Base-by-base conservation (phyloP, 2,329 filamentous ascomycete species). In the Pestalotiopsis sp. region DNA sequence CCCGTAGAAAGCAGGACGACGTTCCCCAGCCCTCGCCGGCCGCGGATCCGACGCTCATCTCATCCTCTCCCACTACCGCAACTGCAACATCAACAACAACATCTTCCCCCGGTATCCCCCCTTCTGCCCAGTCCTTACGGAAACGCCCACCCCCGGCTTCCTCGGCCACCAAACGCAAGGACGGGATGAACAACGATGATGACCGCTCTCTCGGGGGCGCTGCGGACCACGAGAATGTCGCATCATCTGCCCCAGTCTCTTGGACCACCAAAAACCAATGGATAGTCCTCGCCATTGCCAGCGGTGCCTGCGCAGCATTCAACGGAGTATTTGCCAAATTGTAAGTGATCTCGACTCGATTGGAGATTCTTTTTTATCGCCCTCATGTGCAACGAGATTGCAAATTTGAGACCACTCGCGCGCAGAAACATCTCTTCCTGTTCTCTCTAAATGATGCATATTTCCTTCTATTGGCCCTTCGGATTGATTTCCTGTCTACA, bases 301-400 rank as follows among this genome's bases (percentile, higher is more conserved):
- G 91, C 76, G 93, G 93, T 70, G 90, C 88, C 66, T 95, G 92
- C 75, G 93, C 93, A 39, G 92, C 93, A 25, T 91, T 93, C 73
- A 96, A 96, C 74, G 93, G 93, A 69, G 90, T 93, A 4, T 94
- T 95, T 82, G 93, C 93, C 0, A 96, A 95, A 81, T 82, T 96
- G 91, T 93, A 82, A 75, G 88, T 84, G 38, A 17, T 17, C 17
- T 59, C 7, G 4, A 23, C 7, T 14, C 45, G 3, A 2, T 20
- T 14, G 6, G n/a, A 23, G 3, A 23, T 12, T 7, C n/a, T 13
- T 39, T 56, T 45, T 36, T 36, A 6, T 36, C 9, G 7, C 31
- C 31, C 6, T 36, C 31, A 36, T 9, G 7, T 36, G 31, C 31
- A 36, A 36, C 7, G 31, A 9, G 31, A 9, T 36, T 9, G 31